A percentile compares a stretch with the other conserved stretches of the same genome.
Evolutionary conservation across 2,329 filamentous ascomycete genomes (phyloP).

Genomic region (Talaromyces atroroseus): DNA sequence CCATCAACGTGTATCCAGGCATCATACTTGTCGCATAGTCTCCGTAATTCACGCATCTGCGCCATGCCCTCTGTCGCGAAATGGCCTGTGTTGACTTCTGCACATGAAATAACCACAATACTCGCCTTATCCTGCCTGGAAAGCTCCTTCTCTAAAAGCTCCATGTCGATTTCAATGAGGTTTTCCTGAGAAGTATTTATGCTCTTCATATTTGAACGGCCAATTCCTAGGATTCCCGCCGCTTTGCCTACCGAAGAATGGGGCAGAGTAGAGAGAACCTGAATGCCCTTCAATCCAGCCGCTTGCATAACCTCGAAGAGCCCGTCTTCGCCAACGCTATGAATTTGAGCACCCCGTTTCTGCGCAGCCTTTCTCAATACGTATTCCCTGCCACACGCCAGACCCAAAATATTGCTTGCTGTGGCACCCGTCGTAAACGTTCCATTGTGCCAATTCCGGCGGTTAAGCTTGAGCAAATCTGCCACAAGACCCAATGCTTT

Average conservation of each 20-base stretch:
- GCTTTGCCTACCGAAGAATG: slow-evolving; percentile 84
- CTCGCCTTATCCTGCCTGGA: slow-evolving; percentile 52
- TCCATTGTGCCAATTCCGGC: slow-evolving; percentile 59
- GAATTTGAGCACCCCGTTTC: slow-evolving; percentile 24
- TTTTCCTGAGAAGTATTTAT: slow-evolving; percentile 42
- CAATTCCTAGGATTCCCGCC: slow-evolving; percentile 74
- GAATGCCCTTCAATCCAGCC: slow-evolving; percentile 62
- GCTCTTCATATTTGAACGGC: slow-evolving; percentile 61
- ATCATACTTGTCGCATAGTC: slow-evolving; percentile 64
- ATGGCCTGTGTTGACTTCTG: slow-evolving; percentile 84
- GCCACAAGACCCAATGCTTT: slow-evolving; percentile 64
- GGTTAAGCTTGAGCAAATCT: slow-evolving; percentile 59
- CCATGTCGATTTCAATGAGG: slow-evolving; percentile 66
- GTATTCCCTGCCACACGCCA: slow-evolving; percentile 66
- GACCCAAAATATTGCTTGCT: slow-evolving; percentile 58
- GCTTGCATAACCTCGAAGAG: slow-evolving; percentile 60
- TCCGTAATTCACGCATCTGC: slow-evolving; percentile 59
- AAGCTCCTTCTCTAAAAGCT: slow-evolving; percentile 58
- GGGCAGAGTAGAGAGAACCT: slow-evolving; percentile 72
- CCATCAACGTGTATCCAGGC: slow-evolving; percentile 90
- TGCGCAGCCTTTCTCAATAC: slow-evolving; percentile 39
- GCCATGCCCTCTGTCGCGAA: slow-evolving; percentile 60
- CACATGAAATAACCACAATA: slow-evolving; percentile 75
- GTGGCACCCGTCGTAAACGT: slow-evolving; percentile 75
- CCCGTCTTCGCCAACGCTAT: slow-evolving; percentile 63